phyloP scores from a whole-genome alignment of 1,284 basidiomycete genomes.

The Flammula alnicola region DNA sequence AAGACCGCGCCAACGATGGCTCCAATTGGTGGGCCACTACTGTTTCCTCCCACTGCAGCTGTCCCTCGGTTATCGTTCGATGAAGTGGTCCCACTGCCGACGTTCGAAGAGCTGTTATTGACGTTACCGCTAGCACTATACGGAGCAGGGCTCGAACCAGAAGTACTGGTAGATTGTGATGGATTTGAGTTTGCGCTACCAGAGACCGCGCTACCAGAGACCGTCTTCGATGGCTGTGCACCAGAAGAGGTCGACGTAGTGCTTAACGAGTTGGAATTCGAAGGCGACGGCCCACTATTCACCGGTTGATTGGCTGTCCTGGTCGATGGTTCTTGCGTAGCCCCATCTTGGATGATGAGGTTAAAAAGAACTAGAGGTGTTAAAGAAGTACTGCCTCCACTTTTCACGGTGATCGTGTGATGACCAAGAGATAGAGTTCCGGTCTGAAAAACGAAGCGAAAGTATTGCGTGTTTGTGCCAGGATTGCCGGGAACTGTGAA shows the following conservation, averaged over 20 bases:
- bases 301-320: neutral
- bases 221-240: too few species aligned
- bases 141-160: too few species aligned
- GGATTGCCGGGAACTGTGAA: conserved; percentile 13
- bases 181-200: too few species aligned
- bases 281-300: neutral
- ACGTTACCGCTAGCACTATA: neutral
- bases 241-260: too few species aligned
- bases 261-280: too few species aligned
- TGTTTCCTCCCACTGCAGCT: neutral
- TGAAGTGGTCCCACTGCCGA: neutral
- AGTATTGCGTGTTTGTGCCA: conserved; percentile 6
- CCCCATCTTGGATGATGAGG: conserved; percentile 18
- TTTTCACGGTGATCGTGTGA: conserved; percentile 15
- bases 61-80: neutral
- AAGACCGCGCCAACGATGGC: conserved; percentile 21
- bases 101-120: neutral
- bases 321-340: conserved; percentile 2
- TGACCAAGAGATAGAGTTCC: conserved; percentile 9
- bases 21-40: conserved; percentile 5
- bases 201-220: too few species aligned
- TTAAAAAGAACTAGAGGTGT: conserved; percentile 28
- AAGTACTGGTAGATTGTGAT: too few species aligned
- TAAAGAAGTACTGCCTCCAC: conserved; percentile 18
- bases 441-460: conserved; percentile 9